These are phyloP conservation scores for Megacollybia marginata DNA, from an alignment of 768 basidiomycete genomes.

Conservation along the genomic window DNA sequence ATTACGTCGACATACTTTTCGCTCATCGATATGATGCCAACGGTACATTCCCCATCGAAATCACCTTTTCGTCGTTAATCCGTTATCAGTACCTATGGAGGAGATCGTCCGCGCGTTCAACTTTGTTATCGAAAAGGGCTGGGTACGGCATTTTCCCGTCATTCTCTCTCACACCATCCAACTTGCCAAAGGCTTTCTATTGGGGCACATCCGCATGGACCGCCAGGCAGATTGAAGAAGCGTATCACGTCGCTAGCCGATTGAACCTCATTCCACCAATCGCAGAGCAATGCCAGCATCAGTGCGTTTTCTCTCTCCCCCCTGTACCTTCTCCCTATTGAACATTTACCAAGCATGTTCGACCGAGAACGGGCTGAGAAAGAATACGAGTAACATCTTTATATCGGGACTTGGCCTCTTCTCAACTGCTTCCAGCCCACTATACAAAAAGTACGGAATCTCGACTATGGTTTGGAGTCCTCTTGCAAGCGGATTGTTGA, in stretches of 20 bases:
- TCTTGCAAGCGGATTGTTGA: constrained; percentile 67
- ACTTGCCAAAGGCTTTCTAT: constrained; percentile 38
- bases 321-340: not conserved
- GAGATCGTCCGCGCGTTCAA: constrained; percentile 81
- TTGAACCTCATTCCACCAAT: constrained; percentile 63
- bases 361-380: constrained; percentile 76
- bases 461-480: constrained; percentile 72
- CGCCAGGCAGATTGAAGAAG: constrained; percentile 61
- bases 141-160: constrained; percentile 27
- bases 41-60: constrained; percentile 22
- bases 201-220: constrained; percentile 81
- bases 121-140: constrained; percentile 65
- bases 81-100: constrained; percentile 49
- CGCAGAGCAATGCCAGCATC: constrained; percentile 71
- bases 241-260: constrained; percentile 57
- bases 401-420: not conserved
- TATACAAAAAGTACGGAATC: constrained; percentile 61
- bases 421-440: constrained; percentile 25
- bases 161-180: constrained; percentile 9
- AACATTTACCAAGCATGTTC: constrained; percentile 47
- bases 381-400: constrained; percentile 51
- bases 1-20: constrained; percentile 69
- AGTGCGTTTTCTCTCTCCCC: constrained; percentile 29
- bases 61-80: not conserved
- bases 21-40: constrained; percentile 61